Percentiles rank a stretch among this genome's conserved stretches.
phyloP scores from a whole-genome alignment of 352 stramenopile genomes.

The Globisporangium alternatum region DNA sequence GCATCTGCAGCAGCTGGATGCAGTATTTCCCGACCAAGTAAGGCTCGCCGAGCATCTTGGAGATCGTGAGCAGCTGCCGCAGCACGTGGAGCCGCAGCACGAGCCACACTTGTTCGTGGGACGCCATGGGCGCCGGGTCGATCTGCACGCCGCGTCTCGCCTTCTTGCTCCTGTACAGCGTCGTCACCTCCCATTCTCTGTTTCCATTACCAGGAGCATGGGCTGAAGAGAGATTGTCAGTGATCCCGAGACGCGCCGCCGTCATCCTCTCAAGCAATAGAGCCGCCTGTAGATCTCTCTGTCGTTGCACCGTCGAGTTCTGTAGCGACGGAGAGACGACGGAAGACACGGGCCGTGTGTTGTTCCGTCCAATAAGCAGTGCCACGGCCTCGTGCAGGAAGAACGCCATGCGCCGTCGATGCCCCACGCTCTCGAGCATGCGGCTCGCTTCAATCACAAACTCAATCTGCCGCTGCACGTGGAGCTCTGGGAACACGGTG shows the following conservation, averaged over 20 bases:
- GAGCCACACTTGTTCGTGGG: conserved; percentile 60
- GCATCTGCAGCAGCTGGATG: conserved; percentile 61
- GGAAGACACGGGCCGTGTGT: conserved; percentile 7
- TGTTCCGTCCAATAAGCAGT: conserved; percentile 40
- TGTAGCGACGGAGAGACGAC: conserved; percentile 15
- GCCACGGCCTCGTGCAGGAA: conserved; percentile 70
- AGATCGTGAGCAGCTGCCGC: conserved; percentile 64
- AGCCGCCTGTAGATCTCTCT: conserved; percentile 56
- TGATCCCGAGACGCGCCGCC: conserved; percentile 51
- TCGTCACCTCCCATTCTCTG: conserved; percentile 47
- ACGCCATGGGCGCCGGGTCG: conserved; percentile 1
- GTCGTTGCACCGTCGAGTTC: conserved; percentile 21
- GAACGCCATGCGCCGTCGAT: conserved; percentile 60
- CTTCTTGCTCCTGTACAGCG: conserved; percentile 29
- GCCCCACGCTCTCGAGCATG: conserved; percentile 63
- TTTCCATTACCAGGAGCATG: conserved; percentile 1
- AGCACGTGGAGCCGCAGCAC: conserved; percentile 74
- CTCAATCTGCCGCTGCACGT: conserved; percentile 47
- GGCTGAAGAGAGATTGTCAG: conserved; percentile 2
- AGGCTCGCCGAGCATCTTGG: conserved; percentile 52
- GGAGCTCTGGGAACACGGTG: conserved; percentile 46
- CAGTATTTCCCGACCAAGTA: conserved; percentile 53
- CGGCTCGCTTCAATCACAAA: conserved; percentile 64
- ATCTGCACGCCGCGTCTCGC: conserved; percentile 8
- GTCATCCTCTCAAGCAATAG: conserved; percentile 52